Conservation (phyloP, 2,329 filamentous ascomycete species). For the Stachybotrys echinatus region DNA sequence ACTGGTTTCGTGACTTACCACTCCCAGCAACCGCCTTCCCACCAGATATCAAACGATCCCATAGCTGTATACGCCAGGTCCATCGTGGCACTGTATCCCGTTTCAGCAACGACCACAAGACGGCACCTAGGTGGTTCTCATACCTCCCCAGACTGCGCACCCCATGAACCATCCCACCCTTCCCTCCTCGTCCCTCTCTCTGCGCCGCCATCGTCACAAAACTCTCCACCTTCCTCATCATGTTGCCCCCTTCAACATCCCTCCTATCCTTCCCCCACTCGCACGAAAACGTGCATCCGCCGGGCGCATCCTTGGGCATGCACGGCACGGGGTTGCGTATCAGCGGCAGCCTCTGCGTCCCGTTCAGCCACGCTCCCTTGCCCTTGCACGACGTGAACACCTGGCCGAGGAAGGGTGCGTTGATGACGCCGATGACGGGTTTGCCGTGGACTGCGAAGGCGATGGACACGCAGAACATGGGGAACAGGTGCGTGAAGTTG, state of each 20-base stretch:
- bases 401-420: slow-evolving; percentile 65
- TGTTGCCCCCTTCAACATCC: slow-evolving; percentile 60
- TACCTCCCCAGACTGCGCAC: slow-evolving; percentile 62
- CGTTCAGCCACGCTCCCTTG: slow-evolving; percentile 64
- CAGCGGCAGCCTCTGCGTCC: slow-evolving; percentile 57
- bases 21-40: slow-evolving; percentile 78
- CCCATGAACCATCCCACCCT: slow-evolving; percentile 75
- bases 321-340: slow-evolving; percentile 57
- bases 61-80: slow-evolving; percentile 72
- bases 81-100: slow-evolving; percentile 57
- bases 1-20: slow-evolving; percentile 42
- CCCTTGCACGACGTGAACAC: slow-evolving; percentile 64
- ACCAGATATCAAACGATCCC: slow-evolving; percentile 75
- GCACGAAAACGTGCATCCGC: slow-evolving; percentile 66
- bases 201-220: slow-evolving; percentile 73
- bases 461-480: slow-evolving; percentile 78
- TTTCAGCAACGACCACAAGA: neutral
- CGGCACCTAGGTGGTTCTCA: neutral
- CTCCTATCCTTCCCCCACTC: slow-evolving; percentile 77
- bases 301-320: slow-evolving; percentile 58
- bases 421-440: slow-evolving; percentile 65
- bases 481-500: slow-evolving; percentile 76
- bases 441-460: slow-evolving; percentile 55
- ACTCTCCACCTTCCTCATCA: slow-evolving; percentile 67
- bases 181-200: slow-evolving; percentile 53